phyloP scores from a whole-genome alignment of 345 rosid species.

The Lumnitzera littorea region DNA sequence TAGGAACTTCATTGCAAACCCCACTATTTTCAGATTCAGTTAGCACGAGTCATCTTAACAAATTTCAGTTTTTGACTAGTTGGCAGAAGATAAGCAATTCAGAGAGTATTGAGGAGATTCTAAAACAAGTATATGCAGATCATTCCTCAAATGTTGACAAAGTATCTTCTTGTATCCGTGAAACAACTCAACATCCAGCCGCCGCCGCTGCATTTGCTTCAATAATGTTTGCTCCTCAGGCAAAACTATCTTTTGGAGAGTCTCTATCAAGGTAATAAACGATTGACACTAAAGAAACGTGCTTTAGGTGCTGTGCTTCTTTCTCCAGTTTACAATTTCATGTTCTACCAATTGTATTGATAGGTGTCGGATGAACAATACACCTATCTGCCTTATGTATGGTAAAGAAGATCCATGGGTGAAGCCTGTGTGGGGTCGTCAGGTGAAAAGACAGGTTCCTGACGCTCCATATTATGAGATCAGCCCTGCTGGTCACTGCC shows the following conservation, averaged over 20 bases:
- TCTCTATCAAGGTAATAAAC: constrained; percentile 45
- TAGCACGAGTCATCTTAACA: background rate
- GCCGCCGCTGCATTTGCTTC: constrained; percentile 95
- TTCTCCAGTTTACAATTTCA: background rate
- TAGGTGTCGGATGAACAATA: constrained; percentile 52
- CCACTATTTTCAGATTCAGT: background rate
- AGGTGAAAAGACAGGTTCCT: constrained; percentile 65
- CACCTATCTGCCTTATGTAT: constrained; percentile 75
- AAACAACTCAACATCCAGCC: constrained; percentile 81
- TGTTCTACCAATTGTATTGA: constrained; percentile 5
- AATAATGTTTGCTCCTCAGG: constrained; percentile 88
- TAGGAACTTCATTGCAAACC: background rate
- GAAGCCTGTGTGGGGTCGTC: constrained; percentile 81
- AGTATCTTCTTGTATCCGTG: constrained; percentile 68
- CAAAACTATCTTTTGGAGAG: constrained; percentile 59
- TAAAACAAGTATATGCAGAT: constrained; percentile 84
- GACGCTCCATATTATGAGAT: constrained; percentile 83
- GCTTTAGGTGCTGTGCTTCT: no score
- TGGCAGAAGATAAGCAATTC: constrained; percentile 96
- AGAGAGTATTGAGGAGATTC: constrained; percentile 67
- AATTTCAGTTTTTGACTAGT: constrained; percentile 23
- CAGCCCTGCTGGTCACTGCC: constrained; percentile 99
- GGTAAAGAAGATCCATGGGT: constrained; percentile 99
- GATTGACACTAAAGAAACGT: no score
- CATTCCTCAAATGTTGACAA: constrained; percentile 77